phyloP scores from a whole-genome alignment of 352 stramenopile genomes.

The Achlya hypogyna region DNA sequence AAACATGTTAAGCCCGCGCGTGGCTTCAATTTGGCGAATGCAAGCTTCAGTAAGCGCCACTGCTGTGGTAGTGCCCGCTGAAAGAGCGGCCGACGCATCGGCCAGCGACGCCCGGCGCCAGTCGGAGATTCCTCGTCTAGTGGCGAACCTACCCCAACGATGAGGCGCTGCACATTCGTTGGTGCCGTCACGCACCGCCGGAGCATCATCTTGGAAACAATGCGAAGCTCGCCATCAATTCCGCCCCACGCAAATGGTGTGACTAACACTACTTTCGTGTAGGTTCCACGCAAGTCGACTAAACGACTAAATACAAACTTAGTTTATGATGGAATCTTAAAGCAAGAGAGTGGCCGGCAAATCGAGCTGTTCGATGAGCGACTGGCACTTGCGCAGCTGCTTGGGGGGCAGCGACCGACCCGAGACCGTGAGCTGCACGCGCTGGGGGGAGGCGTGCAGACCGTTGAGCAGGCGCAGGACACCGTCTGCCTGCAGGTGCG shows the following conservation, averaged over 20 bases:
- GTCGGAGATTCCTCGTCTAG: background rate
- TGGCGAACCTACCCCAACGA: background rate
- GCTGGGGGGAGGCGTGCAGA: background rate
- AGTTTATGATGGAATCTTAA: background rate
- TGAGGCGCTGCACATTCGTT: too few relatives aligned
- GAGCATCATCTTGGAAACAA: background rate
- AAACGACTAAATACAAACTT: background rate
- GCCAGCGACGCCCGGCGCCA: slow-evolving; percentile 26
- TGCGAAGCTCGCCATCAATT: background rate
- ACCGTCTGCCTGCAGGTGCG: background rate
- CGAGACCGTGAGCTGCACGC: background rate
- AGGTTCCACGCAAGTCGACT: background rate
- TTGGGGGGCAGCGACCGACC: background rate
- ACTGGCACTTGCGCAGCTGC: background rate
- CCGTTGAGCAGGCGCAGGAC: background rate
- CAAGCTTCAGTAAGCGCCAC: slow-evolving; percentile 57
- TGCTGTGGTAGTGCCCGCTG: slow-evolving; percentile 36
- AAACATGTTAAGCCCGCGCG: slow-evolving; percentile 71
- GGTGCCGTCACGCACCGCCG: background rate
- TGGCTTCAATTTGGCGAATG: slow-evolving; percentile 64
- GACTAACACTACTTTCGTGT: background rate
- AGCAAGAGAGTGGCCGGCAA: background rate
- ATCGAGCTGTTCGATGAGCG: background rate
- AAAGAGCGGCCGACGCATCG: slow-evolving; percentile 39
- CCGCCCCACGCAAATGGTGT: background rate